Conservation (phyloP, 2,329 filamentous ascomycete genomes). For the Aureobasidium sp. region DNA sequence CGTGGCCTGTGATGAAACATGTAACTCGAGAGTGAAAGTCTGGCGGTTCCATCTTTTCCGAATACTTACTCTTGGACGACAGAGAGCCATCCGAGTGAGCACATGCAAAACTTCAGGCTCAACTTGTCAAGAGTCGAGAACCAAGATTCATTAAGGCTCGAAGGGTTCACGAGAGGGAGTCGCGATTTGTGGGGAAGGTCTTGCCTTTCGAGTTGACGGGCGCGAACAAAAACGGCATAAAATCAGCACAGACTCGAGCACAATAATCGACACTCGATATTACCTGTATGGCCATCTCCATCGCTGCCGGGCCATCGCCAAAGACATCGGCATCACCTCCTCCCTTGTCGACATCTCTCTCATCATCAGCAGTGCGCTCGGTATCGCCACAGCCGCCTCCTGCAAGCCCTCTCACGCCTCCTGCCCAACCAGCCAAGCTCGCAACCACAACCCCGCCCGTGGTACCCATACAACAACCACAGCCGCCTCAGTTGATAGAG, state of each 20-base stretch:
- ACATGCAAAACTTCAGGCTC: too few relatives aligned
- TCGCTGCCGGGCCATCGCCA: constrained; percentile 17
- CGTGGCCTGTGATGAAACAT: neutral
- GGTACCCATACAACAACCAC: neutral
- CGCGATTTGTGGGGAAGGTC: neutral
- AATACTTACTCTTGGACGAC: too few relatives aligned
- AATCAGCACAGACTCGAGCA: constrained; percentile 11
- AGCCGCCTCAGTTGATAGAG: constrained; percentile 29
- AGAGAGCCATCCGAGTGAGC: too few relatives aligned
- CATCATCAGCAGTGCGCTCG: neutral
- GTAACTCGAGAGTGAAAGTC: too few relatives aligned
- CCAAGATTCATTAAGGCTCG: neutral
- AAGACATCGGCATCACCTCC: constrained; percentile 9
- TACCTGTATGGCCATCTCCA: constrained; percentile 18
- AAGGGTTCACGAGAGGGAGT: neutral
- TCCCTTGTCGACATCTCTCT: neutral
- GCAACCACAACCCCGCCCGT: neutral
- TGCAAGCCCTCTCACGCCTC: constrained; percentile 15
- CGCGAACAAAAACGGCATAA: constrained; percentile 6
- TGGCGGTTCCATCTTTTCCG: too few relatives aligned
- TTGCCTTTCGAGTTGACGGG: neutral
- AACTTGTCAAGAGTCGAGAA: too few relatives aligned
- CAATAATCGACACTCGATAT: neutral
- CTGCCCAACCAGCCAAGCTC: neutral
- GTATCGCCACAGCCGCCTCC: constrained; percentile 14